These are phyloP conservation scores for Fusarium humuli DNA, from an alignment of 2,329 filamentous ascomycete genomes.

Conservation along the genomic window DNA sequence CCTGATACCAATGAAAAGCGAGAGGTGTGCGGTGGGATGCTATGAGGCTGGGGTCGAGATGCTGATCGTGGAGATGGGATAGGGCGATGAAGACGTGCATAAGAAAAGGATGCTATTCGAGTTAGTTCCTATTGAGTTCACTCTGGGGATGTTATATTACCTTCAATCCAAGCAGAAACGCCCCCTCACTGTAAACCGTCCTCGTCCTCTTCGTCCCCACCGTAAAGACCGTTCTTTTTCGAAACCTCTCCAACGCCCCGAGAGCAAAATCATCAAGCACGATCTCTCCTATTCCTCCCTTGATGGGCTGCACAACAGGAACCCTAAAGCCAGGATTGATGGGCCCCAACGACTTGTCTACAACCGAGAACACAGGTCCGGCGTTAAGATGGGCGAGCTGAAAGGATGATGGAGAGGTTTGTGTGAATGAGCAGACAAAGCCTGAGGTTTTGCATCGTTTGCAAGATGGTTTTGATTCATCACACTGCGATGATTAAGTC, in stretches of 20 bases:
- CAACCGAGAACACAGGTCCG: slow-evolving; percentile 22
- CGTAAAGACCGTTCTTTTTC: slow-evolving; percentile 56
- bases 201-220: slow-evolving; percentile 51
- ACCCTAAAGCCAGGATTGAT: slow-evolving; percentile 36
- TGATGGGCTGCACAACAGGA: slow-evolving; percentile 43
- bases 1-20: slow-evolving; percentile 61
- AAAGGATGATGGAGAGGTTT: slow-evolving; percentile 32
- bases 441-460: slow-evolving; percentile 60
- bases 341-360: slow-evolving; percentile 18
- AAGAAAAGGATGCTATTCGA: slow-evolving; percentile 60
- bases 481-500: slow-evolving; percentile 57
- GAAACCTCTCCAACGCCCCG: slow-evolving; percentile 56
- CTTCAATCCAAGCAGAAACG: slow-evolving; percentile 53
- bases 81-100: slow-evolving; percentile 66
- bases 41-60: slow-evolving; percentile 47
- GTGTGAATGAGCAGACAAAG: slow-evolving; percentile 61
- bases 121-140: neutral
- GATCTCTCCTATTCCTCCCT: slow-evolving; percentile 39
- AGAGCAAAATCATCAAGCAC: slow-evolving; percentile 50
- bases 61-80: slow-evolving; percentile 65
- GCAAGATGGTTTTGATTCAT: slow-evolving; percentile 63
- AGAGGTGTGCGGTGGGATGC: slow-evolving; percentile 49
- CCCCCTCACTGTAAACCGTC: slow-evolving; percentile 51
- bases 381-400: slow-evolving; percentile 38
- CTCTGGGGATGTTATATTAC: slow-evolving; percentile 43